Percentiles rank a stretch among this genome's conserved stretches.
phyloP scores from a whole-genome alignment of 2,329 filamentous ascomycete species.

The Diplodia mutila region DNA sequence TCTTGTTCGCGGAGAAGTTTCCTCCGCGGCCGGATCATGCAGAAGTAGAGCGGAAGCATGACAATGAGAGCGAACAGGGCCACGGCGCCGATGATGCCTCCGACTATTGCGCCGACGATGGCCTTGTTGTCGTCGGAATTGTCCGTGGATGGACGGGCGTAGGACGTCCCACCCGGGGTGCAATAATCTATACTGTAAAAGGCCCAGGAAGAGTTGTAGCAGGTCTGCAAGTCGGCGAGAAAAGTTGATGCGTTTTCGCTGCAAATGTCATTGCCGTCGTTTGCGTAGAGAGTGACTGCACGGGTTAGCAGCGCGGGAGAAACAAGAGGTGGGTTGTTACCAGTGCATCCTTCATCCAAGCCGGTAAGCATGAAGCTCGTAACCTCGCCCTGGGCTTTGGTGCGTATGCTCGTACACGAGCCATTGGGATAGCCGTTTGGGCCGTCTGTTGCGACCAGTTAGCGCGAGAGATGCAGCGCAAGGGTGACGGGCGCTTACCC shows the following conservation, averaged over 20 bases:
- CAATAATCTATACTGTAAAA: constrained; percentile 36
- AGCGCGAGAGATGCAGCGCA: background rate
- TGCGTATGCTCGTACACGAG: constrained; percentile 9
- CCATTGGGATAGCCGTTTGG: constrained; percentile 17
- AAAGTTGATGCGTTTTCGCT: constrained; percentile 23
- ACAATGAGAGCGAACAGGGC: background rate
- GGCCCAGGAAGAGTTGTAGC: constrained; percentile 36
- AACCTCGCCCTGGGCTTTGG: background rate
- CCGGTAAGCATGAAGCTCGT: constrained; percentile 34
- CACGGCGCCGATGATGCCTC: constrained; percentile 1
- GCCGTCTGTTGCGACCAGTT: background rate
- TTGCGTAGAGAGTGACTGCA: constrained; percentile 36
- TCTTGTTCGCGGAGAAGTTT: constrained; percentile 6
- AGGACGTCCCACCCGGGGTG: constrained; percentile 28
- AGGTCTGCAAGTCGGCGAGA: constrained; percentile 32
- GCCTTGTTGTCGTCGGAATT: constrained; percentile 15
- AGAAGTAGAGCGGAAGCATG: background rate
- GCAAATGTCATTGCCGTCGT: constrained; percentile 27
- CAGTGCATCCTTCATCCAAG: constrained; percentile 35
- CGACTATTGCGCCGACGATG: background rate
- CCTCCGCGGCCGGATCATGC: background rate
- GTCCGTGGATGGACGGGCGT: background rate
- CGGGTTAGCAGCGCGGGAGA: background rate
- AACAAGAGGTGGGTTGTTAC: constrained; percentile 23
- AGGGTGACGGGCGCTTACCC: background rate